phyloP scores from a whole-genome alignment of 2,329 filamentous ascomycete species.

The Elsinoe necatrix region DNA sequence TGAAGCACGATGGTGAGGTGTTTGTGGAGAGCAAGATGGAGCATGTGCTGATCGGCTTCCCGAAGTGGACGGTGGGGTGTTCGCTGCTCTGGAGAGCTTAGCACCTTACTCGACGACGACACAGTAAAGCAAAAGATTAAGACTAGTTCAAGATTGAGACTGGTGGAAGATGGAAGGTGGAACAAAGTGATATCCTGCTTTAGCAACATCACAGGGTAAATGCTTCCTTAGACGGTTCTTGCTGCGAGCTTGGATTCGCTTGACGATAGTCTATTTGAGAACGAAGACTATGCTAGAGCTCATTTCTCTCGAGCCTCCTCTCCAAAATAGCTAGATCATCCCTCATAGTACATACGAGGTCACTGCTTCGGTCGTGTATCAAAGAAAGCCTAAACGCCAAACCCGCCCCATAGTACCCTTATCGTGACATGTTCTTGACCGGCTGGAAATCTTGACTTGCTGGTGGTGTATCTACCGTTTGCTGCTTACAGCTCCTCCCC shows the following conservation, averaged over 20 bases:
- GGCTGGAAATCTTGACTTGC: background rate
- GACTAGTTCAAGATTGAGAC: no score
- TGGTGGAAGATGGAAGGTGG: no score
- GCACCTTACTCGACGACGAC: no score
- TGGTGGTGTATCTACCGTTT: slow-evolving; percentile 8
- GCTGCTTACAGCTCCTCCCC: slow-evolving; percentile 45
- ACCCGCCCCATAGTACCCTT: background rate
- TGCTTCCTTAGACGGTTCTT: background rate
- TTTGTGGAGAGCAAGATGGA: background rate
- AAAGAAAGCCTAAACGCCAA: slow-evolving; percentile 11
- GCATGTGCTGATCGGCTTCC: background rate
- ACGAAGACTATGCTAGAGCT: background rate
- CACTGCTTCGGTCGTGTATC: background rate
- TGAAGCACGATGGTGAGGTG: background rate
- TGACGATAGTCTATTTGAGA: slow-evolving; percentile 3
- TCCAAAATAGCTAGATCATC: background rate
- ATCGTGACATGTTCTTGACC: slow-evolving; percentile 10
- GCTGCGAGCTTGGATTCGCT: background rate
- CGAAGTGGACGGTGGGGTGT: background rate
- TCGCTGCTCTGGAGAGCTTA: background rate
- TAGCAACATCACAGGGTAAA: no score
- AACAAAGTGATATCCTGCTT: no score
- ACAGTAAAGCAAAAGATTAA: no score
- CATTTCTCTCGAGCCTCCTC: background rate
- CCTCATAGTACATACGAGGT: background rate